Conservation (phyloP, 768 basidiomycete genomes). For the Amanita brunnescens region DNA sequence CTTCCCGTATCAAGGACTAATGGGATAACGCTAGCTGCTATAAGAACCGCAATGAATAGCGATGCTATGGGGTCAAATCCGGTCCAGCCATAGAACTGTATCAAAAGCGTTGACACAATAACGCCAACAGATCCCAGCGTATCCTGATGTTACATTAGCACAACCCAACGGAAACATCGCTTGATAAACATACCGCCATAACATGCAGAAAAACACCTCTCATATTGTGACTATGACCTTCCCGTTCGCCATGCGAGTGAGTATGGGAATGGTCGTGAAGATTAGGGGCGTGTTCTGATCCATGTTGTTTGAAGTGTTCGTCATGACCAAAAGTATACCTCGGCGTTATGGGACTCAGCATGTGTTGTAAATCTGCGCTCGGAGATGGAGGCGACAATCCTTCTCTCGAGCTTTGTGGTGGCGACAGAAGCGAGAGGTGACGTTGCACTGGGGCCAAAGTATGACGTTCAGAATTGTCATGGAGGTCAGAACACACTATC, state of each 20-base stretch:
- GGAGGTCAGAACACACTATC: constrained; percentile 2
- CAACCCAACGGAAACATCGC: not conserved
- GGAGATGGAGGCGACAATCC: constrained; percentile 15
- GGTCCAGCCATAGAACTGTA: constrained; percentile 96
- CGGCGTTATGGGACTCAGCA: constrained; percentile 55
- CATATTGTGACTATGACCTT: constrained; percentile 97
- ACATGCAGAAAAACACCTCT: constrained; percentile 97
- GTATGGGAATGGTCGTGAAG: constrained; percentile 42
- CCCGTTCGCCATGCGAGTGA: constrained; percentile 36
- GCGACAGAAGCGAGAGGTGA: constrained; percentile 18
- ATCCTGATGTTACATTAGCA: constrained; percentile 44
- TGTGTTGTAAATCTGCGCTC: constrained; percentile 14
- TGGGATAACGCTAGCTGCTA: constrained; percentile 92
- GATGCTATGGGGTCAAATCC: constrained; percentile 98
- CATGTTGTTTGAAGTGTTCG: constrained; percentile 40
- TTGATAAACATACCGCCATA: constrained; percentile 59
- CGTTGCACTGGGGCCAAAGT: not conserved
- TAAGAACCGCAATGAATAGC: constrained; percentile 90
- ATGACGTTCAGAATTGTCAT: not conserved
- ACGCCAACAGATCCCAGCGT: constrained; percentile 97
- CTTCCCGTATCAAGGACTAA: constrained; percentile 90
- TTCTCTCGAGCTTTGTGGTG: constrained; percentile 11
- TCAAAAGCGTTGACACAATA: constrained; percentile 92
- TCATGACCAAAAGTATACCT: constrained; percentile 48
- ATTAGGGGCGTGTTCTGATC: constrained; percentile 31